Base-by-base conservation (phyloP, 139 green algal genomes). In the Coelastrella sp. region DNA sequence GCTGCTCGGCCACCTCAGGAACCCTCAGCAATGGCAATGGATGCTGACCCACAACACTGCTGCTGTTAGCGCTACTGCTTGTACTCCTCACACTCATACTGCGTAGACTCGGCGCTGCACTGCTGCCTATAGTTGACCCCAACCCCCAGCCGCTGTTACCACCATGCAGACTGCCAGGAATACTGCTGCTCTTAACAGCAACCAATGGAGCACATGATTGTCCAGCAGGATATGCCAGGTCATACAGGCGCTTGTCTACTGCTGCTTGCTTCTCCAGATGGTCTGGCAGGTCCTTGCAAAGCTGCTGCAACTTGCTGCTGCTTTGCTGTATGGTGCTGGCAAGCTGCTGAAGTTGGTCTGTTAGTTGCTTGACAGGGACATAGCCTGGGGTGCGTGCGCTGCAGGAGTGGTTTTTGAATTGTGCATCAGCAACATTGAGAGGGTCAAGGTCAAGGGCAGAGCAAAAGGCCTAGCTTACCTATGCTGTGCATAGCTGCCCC, bases 331-430 rank as follows among this genome's bases (percentile, higher is more conserved):
- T 45, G 48, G 32, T 48, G 27, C 32, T 21, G 17, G 73, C 21
- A 3, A 81, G 48, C 27, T 34, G 30, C 17, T 48, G 13, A 32
- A 81, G 30, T 41, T 81, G 30, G 19, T 81, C 73, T 50, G 73
- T 67, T 4, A 81, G 48, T 48, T 81, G 50, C 73, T 67, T 81
- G 73, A 53, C 40, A 50, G 73, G 73, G 17, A 67, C 57, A 23
- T 81, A 67, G 73, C 32, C 30, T 4, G 73, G 73, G 5, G 73
- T 81, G 73, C 38, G 32, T 11, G 50, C 73, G n/a, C 73, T 81
- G 73, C 73, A 81, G 32, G 4, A 17, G 51, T 43, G 25, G 6
- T 11, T 64, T 4, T 11, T 32, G 68, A 38, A 53, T 37, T 37
- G 1, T 35, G 34, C 9, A 74, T 34, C 30, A 13, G 40, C 15